A percentile compares a stretch with the other conserved stretches of the same genome.
Evolutionary conservation across 2,329 filamentous ascomycete genomes (phyloP).

Genomic region (Chaetomium sp.): DNA sequence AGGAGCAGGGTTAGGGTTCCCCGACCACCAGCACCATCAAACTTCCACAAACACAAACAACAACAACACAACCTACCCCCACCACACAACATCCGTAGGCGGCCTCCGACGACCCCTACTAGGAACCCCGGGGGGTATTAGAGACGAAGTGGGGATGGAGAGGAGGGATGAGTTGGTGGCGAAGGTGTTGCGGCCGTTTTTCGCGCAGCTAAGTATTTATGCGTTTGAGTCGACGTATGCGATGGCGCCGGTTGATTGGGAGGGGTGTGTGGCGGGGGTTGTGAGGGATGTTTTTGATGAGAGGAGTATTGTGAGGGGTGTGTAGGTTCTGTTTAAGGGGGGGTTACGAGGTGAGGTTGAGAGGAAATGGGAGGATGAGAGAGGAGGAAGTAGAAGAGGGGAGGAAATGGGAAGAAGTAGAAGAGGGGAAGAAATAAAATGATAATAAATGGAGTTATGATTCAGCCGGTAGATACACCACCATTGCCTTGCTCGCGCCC

Average conservation of each 20-base stretch:
- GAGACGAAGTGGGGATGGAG: constrained; percentile 51
- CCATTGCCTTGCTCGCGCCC: constrained; percentile 77
- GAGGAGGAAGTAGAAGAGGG: too few species aligned
- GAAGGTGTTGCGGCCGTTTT: constrained; percentile 78
- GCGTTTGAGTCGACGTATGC: constrained; percentile 90
- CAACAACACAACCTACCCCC: too few species aligned
- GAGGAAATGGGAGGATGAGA: too few species aligned
- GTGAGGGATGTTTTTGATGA: constrained; percentile 76
- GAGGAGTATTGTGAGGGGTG: constrained; percentile 56
- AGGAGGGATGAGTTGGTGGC: constrained; percentile 63
- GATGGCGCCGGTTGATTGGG: constrained; percentile 64
- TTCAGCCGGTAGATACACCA: constrained; percentile 50
- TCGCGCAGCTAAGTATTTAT: constrained; percentile 85
- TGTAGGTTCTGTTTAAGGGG: constrained; percentile 31
- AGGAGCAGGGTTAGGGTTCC: constrained; percentile 30
- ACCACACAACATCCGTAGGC: too few species aligned
- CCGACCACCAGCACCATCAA: too few species aligned
- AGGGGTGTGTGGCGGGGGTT: constrained; percentile 56
- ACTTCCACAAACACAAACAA: too few species aligned
- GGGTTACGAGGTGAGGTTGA: neutral
- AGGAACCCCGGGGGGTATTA: constrained; percentile 46
- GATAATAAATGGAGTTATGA: neutral
- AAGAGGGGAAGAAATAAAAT: too few species aligned
- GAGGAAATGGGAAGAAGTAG: too few species aligned
- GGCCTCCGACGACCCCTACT: constrained; percentile 42